Evolutionary conservation across 768 basidiomycete genomes (phyloP), one percentile per base, ranked within the genome.

Genomic region (Pleurotus djamor): DNA sequence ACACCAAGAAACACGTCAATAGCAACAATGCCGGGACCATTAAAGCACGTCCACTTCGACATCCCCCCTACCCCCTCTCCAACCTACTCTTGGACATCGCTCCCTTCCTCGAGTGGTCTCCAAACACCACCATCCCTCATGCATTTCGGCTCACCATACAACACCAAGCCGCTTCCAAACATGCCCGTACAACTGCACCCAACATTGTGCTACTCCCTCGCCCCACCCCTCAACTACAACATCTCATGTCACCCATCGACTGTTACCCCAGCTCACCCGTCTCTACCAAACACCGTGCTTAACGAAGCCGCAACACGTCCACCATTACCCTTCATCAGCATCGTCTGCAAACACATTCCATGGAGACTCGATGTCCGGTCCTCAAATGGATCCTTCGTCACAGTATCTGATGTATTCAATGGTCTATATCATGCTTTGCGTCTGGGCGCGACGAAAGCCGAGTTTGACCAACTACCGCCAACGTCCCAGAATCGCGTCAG

Each of bases 381-480:
- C 16, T 7, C 59, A n/a, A 12, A 12, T 9, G 50, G 59, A 14
- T 17, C 44, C 6, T 60, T 44, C 49, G 63, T 66, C 34, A 62
- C 65, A 9, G 61, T 68, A 58, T 68, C 66, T 41, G 79, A 81
- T 66, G 78, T 86, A n/a, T 68, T 86, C 35, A 63, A 73, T 21
- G 72, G 73, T 0, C 61, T 86, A 14, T 81, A 82, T 67, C 64
- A 67, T 59, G 67, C 69, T 54, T 73, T 86, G 32, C 79, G 81
- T 21, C 65, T 68, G 8, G 66, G 70, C 0, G 78, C 80, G 1
- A 74, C 74, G 12, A 56, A 64, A 0, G 60, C 58, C 16, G 84
- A 86, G 69, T 83, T 76, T 68, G 59, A 66, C 38, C 57, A 64
- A 5, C 65, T 76, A 14, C 75, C 73, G 3, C 62, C 64, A 35